Percentiles rank a stretch among this genome's conserved stretches.
Evolutionary conservation across 2,329 filamentous ascomycete genomes (phyloP).

Genomic region (Aspergillus melleus): DNA sequence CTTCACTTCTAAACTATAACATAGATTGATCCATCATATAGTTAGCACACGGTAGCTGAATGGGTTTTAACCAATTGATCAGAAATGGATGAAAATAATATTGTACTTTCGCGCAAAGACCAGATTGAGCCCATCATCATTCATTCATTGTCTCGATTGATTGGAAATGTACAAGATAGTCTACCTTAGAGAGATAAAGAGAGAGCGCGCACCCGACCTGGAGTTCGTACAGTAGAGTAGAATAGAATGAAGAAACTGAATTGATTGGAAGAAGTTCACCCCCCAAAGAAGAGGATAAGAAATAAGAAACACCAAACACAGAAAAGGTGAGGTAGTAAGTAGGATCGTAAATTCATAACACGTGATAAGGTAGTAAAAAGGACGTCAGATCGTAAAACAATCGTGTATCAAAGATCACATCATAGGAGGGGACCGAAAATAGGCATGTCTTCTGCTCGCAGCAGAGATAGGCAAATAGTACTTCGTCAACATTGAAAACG

Average conservation of each 20-base stretch:
- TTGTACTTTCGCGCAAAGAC: too few relatives aligned
- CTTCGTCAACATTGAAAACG: neutral
- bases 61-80: too few relatives aligned
- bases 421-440: neutral
- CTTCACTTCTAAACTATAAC: too few relatives aligned
- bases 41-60: neutral
- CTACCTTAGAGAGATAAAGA: neutral
- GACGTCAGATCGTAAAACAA: neutral
- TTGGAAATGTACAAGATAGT: neutral
- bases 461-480: neutral
- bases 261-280: neutral
- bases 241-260: constrained; percentile 4
- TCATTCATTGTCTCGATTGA: neutral
- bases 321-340: neutral
- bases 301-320: neutral
- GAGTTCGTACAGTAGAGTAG: neutral
- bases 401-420: neutral
- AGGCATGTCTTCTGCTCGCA: neutral
- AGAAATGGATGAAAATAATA: too few relatives aligned
- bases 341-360: neutral
- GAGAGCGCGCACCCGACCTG: neutral
- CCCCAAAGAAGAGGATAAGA: neutral
- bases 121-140: too few relatives aligned
- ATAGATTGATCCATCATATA: too few relatives aligned
- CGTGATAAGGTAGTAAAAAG: neutral